Evolutionary conservation across 306 rosid species (phyloP).

Genomic region (Lablab purpureus): DNA sequence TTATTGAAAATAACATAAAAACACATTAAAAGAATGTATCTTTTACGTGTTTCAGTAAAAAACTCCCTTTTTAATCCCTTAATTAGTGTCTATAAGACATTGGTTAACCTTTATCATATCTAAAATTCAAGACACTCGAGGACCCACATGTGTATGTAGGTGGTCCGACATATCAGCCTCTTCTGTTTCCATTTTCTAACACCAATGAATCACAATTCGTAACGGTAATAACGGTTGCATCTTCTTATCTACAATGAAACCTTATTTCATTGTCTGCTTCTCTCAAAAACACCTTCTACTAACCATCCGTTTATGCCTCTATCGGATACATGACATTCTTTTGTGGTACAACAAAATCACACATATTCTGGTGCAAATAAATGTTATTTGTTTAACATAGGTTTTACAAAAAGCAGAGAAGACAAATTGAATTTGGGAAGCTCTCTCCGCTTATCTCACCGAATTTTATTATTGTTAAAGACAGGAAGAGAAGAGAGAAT

Average conservation of each 20-base stretch:
- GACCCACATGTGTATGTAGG: not conserved
- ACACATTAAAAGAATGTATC: too few species aligned
- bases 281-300: not conserved
- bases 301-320: not conserved
- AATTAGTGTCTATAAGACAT: not conserved
- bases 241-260: constrained; percentile 58
- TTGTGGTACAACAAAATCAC: not conserved
- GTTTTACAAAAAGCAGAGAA: not conserved
- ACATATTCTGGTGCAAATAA: constrained; percentile 1
- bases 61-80: not conserved
- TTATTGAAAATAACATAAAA: too few species aligned
- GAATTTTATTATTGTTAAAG: constrained; percentile 24
- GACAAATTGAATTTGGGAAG: constrained; percentile 9
- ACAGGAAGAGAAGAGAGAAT: constrained; percentile 34
- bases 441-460: constrained; percentile 1
- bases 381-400: not conserved
- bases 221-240: constrained; percentile 84
- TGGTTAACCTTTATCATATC: not conserved
- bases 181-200: constrained; percentile 18
- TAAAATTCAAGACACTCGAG: not conserved
- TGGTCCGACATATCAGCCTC: constrained; percentile 51
- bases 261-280: constrained; percentile 32
- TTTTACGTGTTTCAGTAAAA: not conserved
- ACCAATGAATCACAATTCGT: constrained; percentile 42
- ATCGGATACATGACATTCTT: not conserved